Conservation (phyloP, 2,329 filamentous ascomycete genomes). For the Biscogniauxia mediterranea region DNA sequence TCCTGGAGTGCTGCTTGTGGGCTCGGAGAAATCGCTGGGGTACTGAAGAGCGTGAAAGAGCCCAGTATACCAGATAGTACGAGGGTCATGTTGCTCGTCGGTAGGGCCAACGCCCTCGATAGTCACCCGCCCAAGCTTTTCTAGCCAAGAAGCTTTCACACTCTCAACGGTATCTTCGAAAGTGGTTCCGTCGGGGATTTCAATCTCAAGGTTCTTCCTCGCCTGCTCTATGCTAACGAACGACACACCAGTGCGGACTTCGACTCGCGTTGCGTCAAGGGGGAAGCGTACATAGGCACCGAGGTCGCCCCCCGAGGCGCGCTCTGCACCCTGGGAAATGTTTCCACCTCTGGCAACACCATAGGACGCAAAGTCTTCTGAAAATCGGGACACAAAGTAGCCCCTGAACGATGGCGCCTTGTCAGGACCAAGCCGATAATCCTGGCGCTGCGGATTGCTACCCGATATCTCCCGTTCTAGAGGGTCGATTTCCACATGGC, state of each 20-base stretch:
- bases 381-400: constrained; percentile 48
- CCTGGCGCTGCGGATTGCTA: constrained; percentile 45
- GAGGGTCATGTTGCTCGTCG: constrained; percentile 39
- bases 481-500: constrained; percentile 38
- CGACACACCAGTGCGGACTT: constrained; percentile 46
- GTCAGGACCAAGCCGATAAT: constrained; percentile 44
- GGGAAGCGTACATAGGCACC: constrained; percentile 41
- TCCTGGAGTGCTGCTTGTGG: constrained; percentile 24
- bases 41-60: constrained; percentile 48
- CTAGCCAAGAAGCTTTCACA: constrained; percentile 43
- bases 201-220: constrained; percentile 42
- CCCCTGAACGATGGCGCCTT: constrained; percentile 40
- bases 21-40: constrained; percentile 47
- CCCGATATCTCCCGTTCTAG: constrained; percentile 39
- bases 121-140: constrained; percentile 42
- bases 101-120: constrained; percentile 44
- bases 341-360: constrained; percentile 35
- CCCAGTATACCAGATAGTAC: constrained; percentile 45
- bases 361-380: constrained; percentile 38
- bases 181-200: constrained; percentile 35
- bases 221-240: constrained; percentile 48
- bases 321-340: constrained; percentile 19
- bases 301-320: constrained; percentile 34
- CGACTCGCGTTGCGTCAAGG: constrained; percentile 30
- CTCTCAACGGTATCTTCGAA: constrained; percentile 40